A percentile compares a stretch with the other conserved stretches of the same genome.
Evolutionary conservation across 2,329 filamentous ascomycete genomes (phyloP).

Genomic region (Mycocentrospora acerina): DNA sequence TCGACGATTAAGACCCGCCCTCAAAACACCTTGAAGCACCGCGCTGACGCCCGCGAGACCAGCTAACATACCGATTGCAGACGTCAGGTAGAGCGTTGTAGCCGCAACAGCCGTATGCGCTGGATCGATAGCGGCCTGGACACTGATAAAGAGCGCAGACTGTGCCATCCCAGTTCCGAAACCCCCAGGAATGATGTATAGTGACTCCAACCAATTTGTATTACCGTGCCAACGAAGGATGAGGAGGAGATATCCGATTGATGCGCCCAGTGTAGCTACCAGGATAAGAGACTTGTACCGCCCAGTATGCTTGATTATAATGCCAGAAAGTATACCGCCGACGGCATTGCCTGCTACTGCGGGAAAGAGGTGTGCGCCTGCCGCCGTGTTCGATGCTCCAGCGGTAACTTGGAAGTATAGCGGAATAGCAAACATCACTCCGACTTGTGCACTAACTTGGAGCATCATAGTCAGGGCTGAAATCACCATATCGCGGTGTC

Average conservation of each 20-base stretch:
- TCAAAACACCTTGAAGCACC: conserved; percentile 23
- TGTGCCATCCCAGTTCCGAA: conserved; percentile 28
- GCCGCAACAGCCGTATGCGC: conserved; percentile 22
- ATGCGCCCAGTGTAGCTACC: conserved; percentile 16
- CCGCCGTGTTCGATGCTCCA: conserved; percentile 58
- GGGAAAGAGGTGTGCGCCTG: conserved; percentile 64
- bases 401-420: conserved; percentile 69
- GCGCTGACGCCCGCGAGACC: conserved; percentile 28
- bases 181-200: conserved; percentile 31
- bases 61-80: conserved; percentile 15
- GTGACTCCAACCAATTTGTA: conserved; percentile 27
- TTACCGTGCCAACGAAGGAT: conserved; percentile 32
- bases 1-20: conserved; percentile 13
- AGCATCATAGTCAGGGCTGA: conserved; percentile 56
- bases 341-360: conserved; percentile 67
- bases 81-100: conserved; percentile 22
- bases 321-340: conserved; percentile 56
- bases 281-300: conserved; percentile 26
- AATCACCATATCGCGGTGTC: conserved; percentile 54
- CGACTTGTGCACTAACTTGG: conserved; percentile 61
- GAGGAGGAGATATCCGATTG: conserved; percentile 24
- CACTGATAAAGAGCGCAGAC: conserved; percentile 28
- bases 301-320: conserved; percentile 22
- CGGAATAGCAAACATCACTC: conserved; percentile 66
- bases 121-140: conserved; percentile 26